phyloP scores from a whole-genome alignment of 1,284 basidiomycete genomes.

The Apiotrichum brassicae region DNA sequence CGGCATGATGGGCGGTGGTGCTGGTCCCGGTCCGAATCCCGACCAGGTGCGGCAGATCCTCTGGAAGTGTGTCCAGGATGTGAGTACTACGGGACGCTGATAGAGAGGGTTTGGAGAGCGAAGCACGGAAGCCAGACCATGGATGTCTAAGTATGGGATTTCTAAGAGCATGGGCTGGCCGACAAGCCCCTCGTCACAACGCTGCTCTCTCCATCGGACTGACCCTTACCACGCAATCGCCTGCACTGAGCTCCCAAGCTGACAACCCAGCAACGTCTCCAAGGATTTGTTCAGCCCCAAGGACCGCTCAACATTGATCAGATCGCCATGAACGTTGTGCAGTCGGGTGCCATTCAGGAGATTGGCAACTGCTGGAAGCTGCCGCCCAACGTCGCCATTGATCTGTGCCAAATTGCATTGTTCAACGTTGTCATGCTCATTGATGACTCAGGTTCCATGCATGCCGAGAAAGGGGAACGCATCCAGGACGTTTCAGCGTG shows the following conservation, averaged over 20 bases:
- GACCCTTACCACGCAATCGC: too few species aligned
- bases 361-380: conserved; percentile 47
- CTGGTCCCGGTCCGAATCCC: not conserved
- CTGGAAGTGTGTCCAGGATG: conserved; percentile 45
- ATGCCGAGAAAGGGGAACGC: conserved; percentile 42
- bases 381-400: conserved; percentile 45
- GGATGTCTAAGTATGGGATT: too few species aligned
- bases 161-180: too few species aligned
- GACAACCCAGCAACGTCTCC: conserved; percentile 40
- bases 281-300: conserved; percentile 23
- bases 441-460: conserved; percentile 47
- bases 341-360: conserved; percentile 43
- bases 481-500: conserved; percentile 47
- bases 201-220: too few species aligned
- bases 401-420: conserved; percentile 45
- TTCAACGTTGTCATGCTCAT: conserved; percentile 44
- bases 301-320: conserved; percentile 46
- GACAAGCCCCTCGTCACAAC: too few species aligned
- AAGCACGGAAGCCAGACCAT: too few species aligned
- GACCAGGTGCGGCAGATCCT: conserved; percentile 18
- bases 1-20: not conserved
- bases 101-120: too few species aligned
- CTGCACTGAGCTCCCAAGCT: too few species aligned
- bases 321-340: conserved; percentile 40
- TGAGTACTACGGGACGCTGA: conserved; percentile 28